Evolutionary conservation across 495 filamentous ascomycete species (phyloP).

Genomic region (Neurospora hispaniola): DNA sequence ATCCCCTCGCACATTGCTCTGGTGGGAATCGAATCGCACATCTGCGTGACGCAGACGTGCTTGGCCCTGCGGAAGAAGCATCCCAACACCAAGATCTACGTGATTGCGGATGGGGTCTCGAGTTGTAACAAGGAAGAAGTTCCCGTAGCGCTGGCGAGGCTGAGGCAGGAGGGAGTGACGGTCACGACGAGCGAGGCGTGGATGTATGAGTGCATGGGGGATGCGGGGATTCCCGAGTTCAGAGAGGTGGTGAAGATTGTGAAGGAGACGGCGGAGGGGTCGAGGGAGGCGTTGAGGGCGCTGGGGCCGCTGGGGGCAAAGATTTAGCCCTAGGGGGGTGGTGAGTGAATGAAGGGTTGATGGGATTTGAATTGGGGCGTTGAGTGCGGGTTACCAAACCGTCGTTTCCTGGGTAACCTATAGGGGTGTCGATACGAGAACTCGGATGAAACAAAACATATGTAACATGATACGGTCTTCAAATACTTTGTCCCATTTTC

Average conservation of each 20-base stretch:
- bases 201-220: conserved; percentile 87
- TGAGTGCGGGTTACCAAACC: not conserved
- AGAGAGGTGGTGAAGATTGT: conserved; percentile 61
- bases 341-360: not conserved
- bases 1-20: conserved; percentile 40
- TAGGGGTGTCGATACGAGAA: not conserved
- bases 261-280: conserved; percentile 61
- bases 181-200: conserved; percentile 87
- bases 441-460: not conserved
- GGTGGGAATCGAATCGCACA: conserved; percentile 87
- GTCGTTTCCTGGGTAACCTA: not conserved
- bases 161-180: conserved; percentile 65
- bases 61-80: conserved; percentile 58
- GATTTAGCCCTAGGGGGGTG: not conserved
- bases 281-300: conserved; percentile 51
- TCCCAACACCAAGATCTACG: conserved; percentile 66
- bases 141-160: conserved; percentile 60
- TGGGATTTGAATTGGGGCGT: not conserved
- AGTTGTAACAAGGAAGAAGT: conserved; percentile 77
- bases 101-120: conserved; percentile 85
- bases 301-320: conserved; percentile 21
- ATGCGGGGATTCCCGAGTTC: conserved; percentile 71
- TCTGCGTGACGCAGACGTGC: conserved; percentile 88
- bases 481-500: not conserved
- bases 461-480: not conserved